Evolutionary conservation across 371 early-diverging fungal species (phyloP).

Genomic region (Smittium culicis): DNA sequence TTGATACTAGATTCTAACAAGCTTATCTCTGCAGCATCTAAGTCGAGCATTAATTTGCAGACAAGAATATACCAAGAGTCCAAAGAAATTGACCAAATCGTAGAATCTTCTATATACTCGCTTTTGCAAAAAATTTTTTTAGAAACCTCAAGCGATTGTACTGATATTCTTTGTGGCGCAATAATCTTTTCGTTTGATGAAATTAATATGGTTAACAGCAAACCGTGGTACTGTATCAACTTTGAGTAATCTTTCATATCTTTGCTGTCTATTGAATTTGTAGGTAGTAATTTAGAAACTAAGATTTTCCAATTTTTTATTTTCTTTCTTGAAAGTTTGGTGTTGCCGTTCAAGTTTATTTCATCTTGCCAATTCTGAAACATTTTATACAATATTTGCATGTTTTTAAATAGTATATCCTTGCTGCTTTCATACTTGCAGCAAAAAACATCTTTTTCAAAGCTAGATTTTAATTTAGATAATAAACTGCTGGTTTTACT

Average conservation of each 20-base stretch:
- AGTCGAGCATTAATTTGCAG: background rate
- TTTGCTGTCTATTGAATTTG: background rate
- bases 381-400: background rate
- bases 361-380: background rate
- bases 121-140: background rate
- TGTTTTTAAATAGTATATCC: background rate
- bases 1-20: background rate
- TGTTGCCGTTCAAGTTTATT: background rate
- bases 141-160: background rate
- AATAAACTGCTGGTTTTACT: background rate
- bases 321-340: background rate
- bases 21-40: background rate
- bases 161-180: background rate
- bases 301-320: constrained; percentile 2
- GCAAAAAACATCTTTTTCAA: constrained; percentile 4
- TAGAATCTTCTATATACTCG: background rate
- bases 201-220: background rate
- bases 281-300: constrained; percentile 2
- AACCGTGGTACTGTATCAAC: background rate
- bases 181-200: background rate
- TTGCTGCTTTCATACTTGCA: background rate
- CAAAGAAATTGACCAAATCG: background rate
- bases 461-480: background rate
- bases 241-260: background rate
- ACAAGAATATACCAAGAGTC: background rate